A percentile compares a stretch with the other conserved stretches of the same genome.
These are phyloP conservation scores for Ophiosphaerella herpotricha DNA, from an alignment of 2,329 filamentous ascomycete genomes.

Conservation along the genomic window DNA sequence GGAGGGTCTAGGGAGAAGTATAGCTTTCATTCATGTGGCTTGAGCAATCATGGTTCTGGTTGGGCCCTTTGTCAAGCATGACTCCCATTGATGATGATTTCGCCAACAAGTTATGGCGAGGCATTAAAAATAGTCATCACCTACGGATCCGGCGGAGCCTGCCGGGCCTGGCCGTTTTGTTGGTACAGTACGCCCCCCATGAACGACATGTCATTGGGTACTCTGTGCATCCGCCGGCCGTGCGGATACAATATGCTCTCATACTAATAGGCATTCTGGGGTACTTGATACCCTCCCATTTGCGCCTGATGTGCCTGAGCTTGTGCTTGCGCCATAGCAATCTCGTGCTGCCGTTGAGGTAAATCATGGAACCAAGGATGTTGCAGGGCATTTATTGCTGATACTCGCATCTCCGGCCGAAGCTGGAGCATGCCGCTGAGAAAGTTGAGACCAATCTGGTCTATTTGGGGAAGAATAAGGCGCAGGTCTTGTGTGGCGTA, in stretches of 20 bases:
- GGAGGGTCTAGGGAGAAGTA: too few species aligned
- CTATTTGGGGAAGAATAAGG: constrained; percentile 86
- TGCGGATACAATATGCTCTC: not conserved
- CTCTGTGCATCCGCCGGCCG: too few species aligned
- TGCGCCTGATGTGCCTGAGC: constrained; percentile 44
- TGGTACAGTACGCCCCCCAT: too few species aligned
- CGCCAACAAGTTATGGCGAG: too few species aligned
- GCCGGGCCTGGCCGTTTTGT: too few species aligned
- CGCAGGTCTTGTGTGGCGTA: constrained; percentile 91
- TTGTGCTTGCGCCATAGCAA: constrained; percentile 40
- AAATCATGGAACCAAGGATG: constrained; percentile 92
- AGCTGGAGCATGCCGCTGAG: constrained; percentile 90
- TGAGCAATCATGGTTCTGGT: too few species aligned
- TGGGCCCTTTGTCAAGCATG: too few species aligned
- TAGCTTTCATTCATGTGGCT: too few species aligned
- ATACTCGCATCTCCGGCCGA: constrained; percentile 87
- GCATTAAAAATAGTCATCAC: too few species aligned
- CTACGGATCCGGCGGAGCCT: too few species aligned
- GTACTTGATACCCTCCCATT: constrained; percentile 45
- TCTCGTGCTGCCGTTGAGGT: constrained; percentile 54
- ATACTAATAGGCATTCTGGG: constrained; percentile 46
- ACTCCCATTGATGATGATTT: too few species aligned
- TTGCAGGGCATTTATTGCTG: constrained; percentile 80
- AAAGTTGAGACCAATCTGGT: constrained; percentile 83
- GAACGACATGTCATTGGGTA: too few species aligned